phyloP scores from a whole-genome alignment of 306 rosid species.

The Gastrolobium villosum region DNA sequence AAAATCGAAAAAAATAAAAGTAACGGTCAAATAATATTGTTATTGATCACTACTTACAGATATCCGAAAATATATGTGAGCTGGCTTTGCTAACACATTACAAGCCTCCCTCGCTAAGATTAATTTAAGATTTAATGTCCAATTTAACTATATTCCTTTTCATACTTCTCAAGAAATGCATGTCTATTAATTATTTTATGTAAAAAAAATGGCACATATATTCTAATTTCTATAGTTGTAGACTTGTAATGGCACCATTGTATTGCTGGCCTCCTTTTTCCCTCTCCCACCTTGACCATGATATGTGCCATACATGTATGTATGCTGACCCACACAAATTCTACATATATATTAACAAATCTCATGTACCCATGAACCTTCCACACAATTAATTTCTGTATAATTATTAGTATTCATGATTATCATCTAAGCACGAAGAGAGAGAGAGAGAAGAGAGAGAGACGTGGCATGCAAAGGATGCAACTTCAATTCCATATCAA shows the following conservation, averaged over 20 bases:
- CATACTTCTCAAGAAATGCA: slow-evolving; percentile 6
- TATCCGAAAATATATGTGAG: slow-evolving; percentile 4
- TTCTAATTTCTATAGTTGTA: neutral
- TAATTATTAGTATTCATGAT: slow-evolving; percentile 33
- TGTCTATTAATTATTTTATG: neutral
- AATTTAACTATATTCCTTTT: neutral
- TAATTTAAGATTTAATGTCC: neutral
- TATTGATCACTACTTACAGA: slow-evolving; percentile 18
- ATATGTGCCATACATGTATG: slow-evolving; percentile 37
- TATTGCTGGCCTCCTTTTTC: slow-evolving; percentile 6
- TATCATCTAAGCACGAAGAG: slow-evolving; percentile 32
- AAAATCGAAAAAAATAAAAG: neutral
- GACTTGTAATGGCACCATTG: slow-evolving; percentile 30
- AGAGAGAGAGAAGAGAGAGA: slow-evolving; percentile 43
- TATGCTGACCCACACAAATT: slow-evolving; percentile 38
- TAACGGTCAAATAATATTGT: slow-evolving; percentile 22
- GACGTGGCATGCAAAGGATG: neutral
- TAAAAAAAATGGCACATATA: neutral
- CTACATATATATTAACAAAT: neutral
- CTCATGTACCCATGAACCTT: neutral
- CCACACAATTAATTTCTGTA: neutral
- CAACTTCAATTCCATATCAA: slow-evolving; percentile 19
- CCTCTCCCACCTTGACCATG: neutral
- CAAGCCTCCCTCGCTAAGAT: neutral
- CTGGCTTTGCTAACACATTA: slow-evolving; percentile 25